Evolutionary conservation across 2,329 filamentous ascomycete species (phyloP), one percentile per base, ranked within the genome.

Genomic region (Aphanoascus verrucosus): DNA sequence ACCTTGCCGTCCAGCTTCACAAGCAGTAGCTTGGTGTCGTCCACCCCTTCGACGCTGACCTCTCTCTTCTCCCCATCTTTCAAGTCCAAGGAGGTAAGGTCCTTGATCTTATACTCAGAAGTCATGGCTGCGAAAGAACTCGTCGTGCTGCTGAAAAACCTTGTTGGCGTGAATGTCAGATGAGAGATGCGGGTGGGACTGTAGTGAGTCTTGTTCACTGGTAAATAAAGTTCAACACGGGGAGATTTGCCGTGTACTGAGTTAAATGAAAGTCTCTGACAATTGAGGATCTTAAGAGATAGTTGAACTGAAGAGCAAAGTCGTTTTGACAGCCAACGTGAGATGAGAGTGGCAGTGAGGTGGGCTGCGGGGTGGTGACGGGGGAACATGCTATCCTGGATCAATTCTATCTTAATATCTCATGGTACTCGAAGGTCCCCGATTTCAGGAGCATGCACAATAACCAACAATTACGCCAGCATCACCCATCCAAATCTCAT

Each of bases 1-100:
- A 91, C 74, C 61, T 85, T 80, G 60, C 84, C 85, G 52, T 82
- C 82, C 9, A 84, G 77, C 65, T 94, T 94, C 59, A 93, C 76
- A 3, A 98, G 77, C 4, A 98, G 75, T 2, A 98, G 84, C 69
- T 96, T 97, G 58, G 82, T 88, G 37, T 80, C 83, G 54, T 91
- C 83, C 42, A 98, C 77, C 17, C 91, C 93, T 63, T 97, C 91
- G 3, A 98, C 85, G 63, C 95, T 89, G 12, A 81, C 86, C 69
- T 97, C 90, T 58, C 85, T 78, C 75, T 95, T 97, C 61, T 93
- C 84, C 17, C 88, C 84, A 31, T 84, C 82, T 67, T 85, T 80
- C 58, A 97, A 74, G 59, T 84, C 79, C 53, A 95, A 76, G 61
- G 84, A 85, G 45, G 79, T 77, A 57, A 95, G 72, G 65, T 79